Conservation (phyloP, 2,329 filamentous ascomycete genomes). For the Ophiostoma novo-ulmi region DNA sequence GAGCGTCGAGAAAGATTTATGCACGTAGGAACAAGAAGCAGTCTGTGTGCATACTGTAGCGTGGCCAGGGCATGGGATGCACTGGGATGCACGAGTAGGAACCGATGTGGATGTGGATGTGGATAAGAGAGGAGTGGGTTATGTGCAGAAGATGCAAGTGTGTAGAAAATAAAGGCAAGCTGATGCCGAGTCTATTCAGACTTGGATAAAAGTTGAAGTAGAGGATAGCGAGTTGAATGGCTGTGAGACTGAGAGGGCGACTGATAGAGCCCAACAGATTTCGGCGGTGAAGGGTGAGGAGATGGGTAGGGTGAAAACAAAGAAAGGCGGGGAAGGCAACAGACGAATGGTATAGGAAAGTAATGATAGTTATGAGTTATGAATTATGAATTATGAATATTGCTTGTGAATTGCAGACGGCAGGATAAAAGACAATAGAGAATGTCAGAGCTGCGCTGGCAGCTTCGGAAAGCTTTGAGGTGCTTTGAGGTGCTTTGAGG, state of each 20-base stretch:
- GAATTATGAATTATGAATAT: not conserved
- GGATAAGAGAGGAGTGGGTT: not conserved
- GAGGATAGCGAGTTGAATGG: not conserved
- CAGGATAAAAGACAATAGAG: not conserved
- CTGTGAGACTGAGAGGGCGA: constrained; percentile 1
- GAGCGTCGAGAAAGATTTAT: constrained; percentile 1
- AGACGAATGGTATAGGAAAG: not conserved
- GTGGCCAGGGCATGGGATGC: constrained; percentile 5
- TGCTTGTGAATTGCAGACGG: not conserved
- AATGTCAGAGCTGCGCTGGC: not conserved
- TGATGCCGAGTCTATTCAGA: not conserved
- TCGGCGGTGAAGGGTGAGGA: not conserved
- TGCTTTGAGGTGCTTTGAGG: no score
- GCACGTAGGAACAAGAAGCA: not conserved
- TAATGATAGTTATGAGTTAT: not conserved
- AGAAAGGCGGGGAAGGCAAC: not conserved
- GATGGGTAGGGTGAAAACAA: not conserved
- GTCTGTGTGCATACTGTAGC: constrained; percentile 1
- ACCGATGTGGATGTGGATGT: not conserved
- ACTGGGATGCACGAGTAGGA: not conserved
- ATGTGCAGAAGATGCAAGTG: not conserved
- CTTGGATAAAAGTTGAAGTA: not conserved
- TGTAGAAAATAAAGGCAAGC: not conserved
- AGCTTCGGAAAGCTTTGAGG: not conserved
- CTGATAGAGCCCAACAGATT: not conserved